phyloP scores from a whole-genome alignment of 2,329 filamentous ascomycete genomes.

The Epichloe bromicola region DNA sequence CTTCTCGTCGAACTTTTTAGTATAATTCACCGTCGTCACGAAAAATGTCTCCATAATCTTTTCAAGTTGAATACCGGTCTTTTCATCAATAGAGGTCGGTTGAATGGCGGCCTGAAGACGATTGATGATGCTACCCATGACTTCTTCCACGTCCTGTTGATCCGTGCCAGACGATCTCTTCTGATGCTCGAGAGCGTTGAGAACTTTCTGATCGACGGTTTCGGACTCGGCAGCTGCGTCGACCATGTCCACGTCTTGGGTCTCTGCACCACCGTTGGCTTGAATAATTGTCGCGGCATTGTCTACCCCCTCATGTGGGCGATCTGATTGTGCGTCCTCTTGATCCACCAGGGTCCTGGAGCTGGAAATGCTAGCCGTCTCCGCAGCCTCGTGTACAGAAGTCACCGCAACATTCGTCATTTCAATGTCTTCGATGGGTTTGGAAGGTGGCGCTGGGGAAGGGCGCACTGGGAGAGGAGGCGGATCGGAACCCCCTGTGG shows the following conservation, averaged over 20 bases:
- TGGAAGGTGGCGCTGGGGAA: constrained; percentile 24
- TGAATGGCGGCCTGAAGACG: constrained; percentile 82
- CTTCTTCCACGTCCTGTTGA: constrained; percentile 93
- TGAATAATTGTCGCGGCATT: constrained; percentile 6
- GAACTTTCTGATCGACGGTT: constrained; percentile 33
- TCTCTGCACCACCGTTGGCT: constrained; percentile 6
- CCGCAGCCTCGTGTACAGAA: constrained; percentile 16
- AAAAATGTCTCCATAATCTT: constrained; percentile 60
- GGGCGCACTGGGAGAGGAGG: constrained; percentile 39
- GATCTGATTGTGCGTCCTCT: constrained; percentile 23
- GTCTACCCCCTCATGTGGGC: constrained; percentile 23
- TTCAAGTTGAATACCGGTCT: constrained; percentile 65
- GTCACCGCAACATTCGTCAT: constrained; percentile 22
- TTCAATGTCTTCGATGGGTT: constrained; percentile 19
- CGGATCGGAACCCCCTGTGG: constrained; percentile 16
- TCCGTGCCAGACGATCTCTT: constrained; percentile 40
- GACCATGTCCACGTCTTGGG: constrained; percentile 16
- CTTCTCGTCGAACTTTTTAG: constrained; percentile 35
- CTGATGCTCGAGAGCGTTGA: constrained; percentile 31
- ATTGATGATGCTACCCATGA: constrained; percentile 84
- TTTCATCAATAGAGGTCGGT: constrained; percentile 47
- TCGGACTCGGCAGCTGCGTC: constrained; percentile 17
- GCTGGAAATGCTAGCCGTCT: constrained; percentile 34
- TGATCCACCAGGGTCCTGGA: constrained; percentile 39
- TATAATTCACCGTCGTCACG: constrained; percentile 47